Base-by-base conservation (phyloP, 192 early-diverging fungal genomes). In the Chytriomyces sp. region DNA sequence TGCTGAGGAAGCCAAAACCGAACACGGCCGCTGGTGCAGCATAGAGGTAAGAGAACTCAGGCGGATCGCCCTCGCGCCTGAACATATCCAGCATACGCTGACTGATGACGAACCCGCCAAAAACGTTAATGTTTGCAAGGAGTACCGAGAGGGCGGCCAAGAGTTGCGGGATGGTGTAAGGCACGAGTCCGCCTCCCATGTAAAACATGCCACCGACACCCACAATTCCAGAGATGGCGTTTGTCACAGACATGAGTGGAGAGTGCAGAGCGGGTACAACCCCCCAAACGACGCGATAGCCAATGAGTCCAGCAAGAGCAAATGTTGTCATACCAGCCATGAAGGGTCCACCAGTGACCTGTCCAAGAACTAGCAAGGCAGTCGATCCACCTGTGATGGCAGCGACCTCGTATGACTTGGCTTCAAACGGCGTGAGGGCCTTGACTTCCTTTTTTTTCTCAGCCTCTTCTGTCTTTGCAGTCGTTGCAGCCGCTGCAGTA, bases 81-180 rank as follows among this genome's bases (percentile, higher is more conserved):
- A 79, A 79, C 77, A 79, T 79, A 70, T 72, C 71, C 33, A 79
- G 68, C 77, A 79, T 79, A 19, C 77, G 39, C 52, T 78, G 75
- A 31, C 75, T 68, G 39, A 79, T 37, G 5, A 79, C 64, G 70
- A 79, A 79, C 1, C 77, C 77, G 26, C 77, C 77, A 63, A 72
- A 78, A 14, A 79, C 59, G 65, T 79, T 79, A 58, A 79, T 77
- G 26, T 68, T 79, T 3, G 77, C 77, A 36, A 79, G 30, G 8
- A 79, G 49, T 1, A 79, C 75, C 7, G 77, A 79, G 1, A 64
- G n/a, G 22, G 77, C 77, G 17, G 75, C 77, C 7, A 79, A 60
- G 3, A 79, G 63, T 38, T 79, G 75, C 2, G 77, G 28, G 36
- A 63, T 14, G 22, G 77, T 64, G 70, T 70, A 39, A 8, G 77